A percentile compares a stretch with the other conserved stretches of the same genome.
Conservation (phyloP, 169 alveolate genomes). For the Babesia ovata region DNA sequence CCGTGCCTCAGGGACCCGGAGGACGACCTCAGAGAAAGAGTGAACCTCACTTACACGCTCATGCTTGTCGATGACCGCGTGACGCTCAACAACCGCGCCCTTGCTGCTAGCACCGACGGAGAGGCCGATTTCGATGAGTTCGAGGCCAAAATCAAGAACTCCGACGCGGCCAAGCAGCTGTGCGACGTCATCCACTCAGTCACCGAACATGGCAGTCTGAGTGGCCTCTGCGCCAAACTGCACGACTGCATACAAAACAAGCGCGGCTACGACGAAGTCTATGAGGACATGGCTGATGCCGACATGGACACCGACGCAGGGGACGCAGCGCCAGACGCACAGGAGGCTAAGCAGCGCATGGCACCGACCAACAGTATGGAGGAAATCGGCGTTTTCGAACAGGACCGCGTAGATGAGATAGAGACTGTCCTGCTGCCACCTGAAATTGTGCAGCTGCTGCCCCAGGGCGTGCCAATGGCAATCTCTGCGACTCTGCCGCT, state of each 20-base stretch:
- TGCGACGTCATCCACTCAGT: conserved; percentile 33
- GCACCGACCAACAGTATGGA: background rate
- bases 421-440: conserved; percentile 5
- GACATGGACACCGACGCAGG: conserved; percentile 4
- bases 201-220: conserved; percentile 17
- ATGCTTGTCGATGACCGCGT: conserved; percentile 43
- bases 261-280: conserved; percentile 17
- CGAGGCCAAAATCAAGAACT: conserved; percentile 37
- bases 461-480: conserved; percentile 20
- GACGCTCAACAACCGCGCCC: conserved; percentile 18
- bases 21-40: conserved; percentile 81
- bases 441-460: conserved; percentile 3
- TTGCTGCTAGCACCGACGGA: background rate
- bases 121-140: conserved; percentile 25
- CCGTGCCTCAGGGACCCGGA: conserved; percentile 74
- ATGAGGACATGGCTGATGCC: background rate
- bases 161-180: conserved; percentile 35
- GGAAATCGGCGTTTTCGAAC: background rate
- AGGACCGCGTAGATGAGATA: background rate
- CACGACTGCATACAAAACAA: conserved; percentile 24
- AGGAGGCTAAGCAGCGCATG: background rate
- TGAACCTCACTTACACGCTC: conserved; percentile 63
- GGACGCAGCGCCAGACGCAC: background rate
- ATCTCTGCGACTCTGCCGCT: conserved; percentile 63
- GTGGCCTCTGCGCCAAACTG: conserved; percentile 1